Evolutionary conservation across 2,329 filamentous ascomycete species (phyloP).

Genomic region (Diatrype stigma): DNA sequence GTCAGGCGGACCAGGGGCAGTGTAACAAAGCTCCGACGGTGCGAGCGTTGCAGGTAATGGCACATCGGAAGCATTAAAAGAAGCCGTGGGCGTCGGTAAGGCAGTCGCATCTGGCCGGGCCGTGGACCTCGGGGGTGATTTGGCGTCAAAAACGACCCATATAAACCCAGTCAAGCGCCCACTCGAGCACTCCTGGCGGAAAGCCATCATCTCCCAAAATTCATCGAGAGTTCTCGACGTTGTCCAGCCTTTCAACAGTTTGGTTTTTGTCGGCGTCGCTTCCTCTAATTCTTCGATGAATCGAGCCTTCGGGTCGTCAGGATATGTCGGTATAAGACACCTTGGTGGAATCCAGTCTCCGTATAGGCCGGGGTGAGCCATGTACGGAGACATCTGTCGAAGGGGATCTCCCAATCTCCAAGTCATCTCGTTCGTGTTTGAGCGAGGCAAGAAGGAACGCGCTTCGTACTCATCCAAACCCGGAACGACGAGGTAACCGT

Average conservation of each 20-base stretch:
- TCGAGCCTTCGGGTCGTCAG: slow-evolving; percentile 90
- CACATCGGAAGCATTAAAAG: slow-evolving; percentile 22
- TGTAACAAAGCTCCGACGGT: too few species aligned
- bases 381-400: slow-evolving; percentile 58
- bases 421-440: slow-evolving; percentile 44
- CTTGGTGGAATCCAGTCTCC: slow-evolving; percentile 63
- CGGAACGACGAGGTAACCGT: slow-evolving; percentile 81
- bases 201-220: slow-evolving; percentile 99
- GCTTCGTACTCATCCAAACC: slow-evolving; percentile 81
- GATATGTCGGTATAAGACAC: slow-evolving; percentile 84
- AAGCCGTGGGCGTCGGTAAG: slow-evolving; percentile 25
- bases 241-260: slow-evolving; percentile 69
- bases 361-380: slow-evolving; percentile 40
- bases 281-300: slow-evolving; percentile 88
- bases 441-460: slow-evolving; percentile 68
- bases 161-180: slow-evolving; percentile 90
- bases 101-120: slow-evolving; percentile 6
- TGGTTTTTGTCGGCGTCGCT: slow-evolving; percentile 49
- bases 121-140: slow-evolving; percentile 7
- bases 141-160: slow-evolving; percentile 79
- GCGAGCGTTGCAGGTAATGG: too few species aligned
- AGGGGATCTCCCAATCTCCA: slow-evolving; percentile 74
- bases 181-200: slow-evolving; percentile 89
- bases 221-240: slow-evolving; percentile 79
- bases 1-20: slow-evolving; percentile 13